phyloP scores from a whole-genome alignment of 1,284 basidiomycete genomes.

The Ganoderma lucidum region DNA sequence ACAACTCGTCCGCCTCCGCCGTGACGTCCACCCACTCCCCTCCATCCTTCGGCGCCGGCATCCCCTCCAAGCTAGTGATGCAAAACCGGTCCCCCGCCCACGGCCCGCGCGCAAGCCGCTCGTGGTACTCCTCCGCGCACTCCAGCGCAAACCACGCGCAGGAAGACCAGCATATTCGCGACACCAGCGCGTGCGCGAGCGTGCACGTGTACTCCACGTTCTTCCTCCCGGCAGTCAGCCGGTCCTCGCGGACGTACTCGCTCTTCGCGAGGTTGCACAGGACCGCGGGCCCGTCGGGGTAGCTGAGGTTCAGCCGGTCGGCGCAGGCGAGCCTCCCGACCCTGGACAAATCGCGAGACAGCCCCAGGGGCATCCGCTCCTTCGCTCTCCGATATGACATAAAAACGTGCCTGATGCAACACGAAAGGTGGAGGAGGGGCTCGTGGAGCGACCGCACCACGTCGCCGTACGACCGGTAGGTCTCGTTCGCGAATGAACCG shows the following conservation, averaged over 20 bases:
- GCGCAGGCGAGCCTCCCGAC: too few species aligned
- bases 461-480: too few species aligned
- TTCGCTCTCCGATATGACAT: too few species aligned
- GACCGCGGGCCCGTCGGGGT: too few species aligned
- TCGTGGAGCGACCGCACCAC: too few species aligned
- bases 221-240: background rate
- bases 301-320: too few species aligned
- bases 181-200: constrained; percentile 28
- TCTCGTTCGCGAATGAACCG: too few species aligned
- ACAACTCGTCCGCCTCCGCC: constrained; percentile 15
- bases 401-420: too few species aligned
- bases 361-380: too few species aligned
- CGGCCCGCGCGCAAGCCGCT: constrained; percentile 20
- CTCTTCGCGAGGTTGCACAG: constrained; percentile 9
- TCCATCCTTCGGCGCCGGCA: constrained; percentile 3
- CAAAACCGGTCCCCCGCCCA: constrained; percentile 43
- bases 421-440: too few species aligned
- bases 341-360: too few species aligned
- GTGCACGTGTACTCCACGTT: background rate
- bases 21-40: constrained; percentile 30
- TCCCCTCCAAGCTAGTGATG: constrained; percentile 32
- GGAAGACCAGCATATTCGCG: constrained; percentile 27
- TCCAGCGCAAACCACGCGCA: too few species aligned
- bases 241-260: constrained; percentile 13
- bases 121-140: background rate